Evolutionary conservation across 345 rosid species (phyloP).

Genomic region (Eucalyptus urophylla): DNA sequence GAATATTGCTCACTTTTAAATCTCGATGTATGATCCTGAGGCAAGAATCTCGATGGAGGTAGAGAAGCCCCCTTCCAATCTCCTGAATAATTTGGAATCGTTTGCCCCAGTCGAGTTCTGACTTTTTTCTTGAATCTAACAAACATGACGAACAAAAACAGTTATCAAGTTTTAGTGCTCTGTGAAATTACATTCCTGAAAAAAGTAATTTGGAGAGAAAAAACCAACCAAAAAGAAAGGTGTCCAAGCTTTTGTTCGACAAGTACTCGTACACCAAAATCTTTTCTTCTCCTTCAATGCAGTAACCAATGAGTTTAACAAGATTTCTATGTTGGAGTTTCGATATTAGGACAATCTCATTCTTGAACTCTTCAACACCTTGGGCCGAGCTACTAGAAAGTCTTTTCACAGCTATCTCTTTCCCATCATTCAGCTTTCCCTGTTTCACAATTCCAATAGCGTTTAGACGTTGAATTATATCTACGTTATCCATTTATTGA

Average conservation of each 20-base stretch:
- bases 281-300: conserved; percentile 42
- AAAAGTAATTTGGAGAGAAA: not conserved
- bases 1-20: conserved; percentile 14
- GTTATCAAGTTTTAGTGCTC: not conserved
- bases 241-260: not conserved
- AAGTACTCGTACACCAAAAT: conserved; percentile 33
- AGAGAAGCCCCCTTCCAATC: conserved; percentile 19
- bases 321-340: conserved; percentile 58
- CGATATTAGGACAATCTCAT: conserved; percentile 42
- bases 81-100: conserved; percentile 12
- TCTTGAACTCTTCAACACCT: conserved; percentile 44
- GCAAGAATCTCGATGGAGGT: conserved; percentile 23
- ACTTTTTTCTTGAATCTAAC: conserved; percentile 1
- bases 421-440: conserved; percentile 34
- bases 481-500: not conserved
- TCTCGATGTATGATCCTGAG: conserved; percentile 19
- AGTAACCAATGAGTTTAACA: conserved; percentile 49
- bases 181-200: not conserved
- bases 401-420: conserved; percentile 50
- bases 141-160: not conserved
- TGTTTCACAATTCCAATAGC: not conserved
- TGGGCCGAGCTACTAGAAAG: conserved; percentile 41
- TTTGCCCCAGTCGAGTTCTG: conserved; percentile 11
- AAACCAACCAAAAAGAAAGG: conserved; percentile 1
- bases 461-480: not conserved